Evolutionary conservation across 306 rosid species (phyloP).

Genomic region (Gillenia trifoliata): DNA sequence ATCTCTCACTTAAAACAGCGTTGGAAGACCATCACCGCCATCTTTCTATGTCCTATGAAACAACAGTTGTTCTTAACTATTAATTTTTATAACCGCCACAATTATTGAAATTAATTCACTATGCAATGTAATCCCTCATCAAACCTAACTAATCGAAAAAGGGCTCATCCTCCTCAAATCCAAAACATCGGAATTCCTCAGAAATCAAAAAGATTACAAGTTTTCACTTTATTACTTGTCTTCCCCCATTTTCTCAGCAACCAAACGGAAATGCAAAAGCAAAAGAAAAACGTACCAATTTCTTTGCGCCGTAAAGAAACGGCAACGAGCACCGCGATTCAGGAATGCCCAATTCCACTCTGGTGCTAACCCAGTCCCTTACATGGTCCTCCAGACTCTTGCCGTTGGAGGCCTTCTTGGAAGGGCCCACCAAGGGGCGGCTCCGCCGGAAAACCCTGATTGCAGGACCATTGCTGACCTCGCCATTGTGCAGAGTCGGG

Average conservation of each 20-base stretch:
- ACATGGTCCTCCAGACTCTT: conserved; percentile 51
- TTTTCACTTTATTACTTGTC: neutral
- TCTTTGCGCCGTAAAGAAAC: conserved; percentile 56
- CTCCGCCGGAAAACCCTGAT: conserved; percentile 44
- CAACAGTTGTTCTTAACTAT: neutral
- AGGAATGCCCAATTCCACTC: conserved; percentile 31
- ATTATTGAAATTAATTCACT: neutral
- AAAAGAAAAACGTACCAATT: conserved; percentile 39
- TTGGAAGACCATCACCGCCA: neutral
- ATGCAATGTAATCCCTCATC: neutral
- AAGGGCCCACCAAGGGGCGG: conserved; percentile 27
- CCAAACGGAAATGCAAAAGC: neutral
- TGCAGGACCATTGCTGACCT: conserved; percentile 16
- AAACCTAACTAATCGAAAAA: no score
- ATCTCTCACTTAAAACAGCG: neutral
- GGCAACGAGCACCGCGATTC: conserved; percentile 46
- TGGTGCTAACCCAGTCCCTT: conserved; percentile 35
- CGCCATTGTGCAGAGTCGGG: conserved; percentile 8
- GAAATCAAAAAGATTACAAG: neutral
- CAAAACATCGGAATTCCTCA: neutral
- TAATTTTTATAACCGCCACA: neutral
- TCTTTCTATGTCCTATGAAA: neutral
- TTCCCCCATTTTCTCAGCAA: neutral
- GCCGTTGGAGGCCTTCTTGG: conserved; percentile 28
- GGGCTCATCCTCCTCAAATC: no score